Evolutionary conservation across 768 basidiomycete genomes (phyloP).

Genomic region (Pleurotus cornucopiae): DNA sequence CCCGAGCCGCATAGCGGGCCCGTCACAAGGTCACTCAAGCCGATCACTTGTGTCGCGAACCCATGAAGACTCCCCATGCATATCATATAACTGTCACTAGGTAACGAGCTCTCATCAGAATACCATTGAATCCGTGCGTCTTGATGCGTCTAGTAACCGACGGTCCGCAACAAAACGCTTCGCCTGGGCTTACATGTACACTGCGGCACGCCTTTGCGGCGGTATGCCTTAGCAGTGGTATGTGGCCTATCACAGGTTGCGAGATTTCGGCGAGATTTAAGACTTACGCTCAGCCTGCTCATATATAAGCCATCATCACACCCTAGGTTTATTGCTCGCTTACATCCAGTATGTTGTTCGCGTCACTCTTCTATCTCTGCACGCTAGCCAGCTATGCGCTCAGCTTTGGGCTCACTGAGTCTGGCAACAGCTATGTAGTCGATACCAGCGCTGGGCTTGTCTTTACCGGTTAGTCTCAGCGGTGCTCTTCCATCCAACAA

Average conservation of each 20-base stretch:
- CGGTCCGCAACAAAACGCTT: neutral
- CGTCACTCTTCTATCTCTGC: neutral
- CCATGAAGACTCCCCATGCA: too few species aligned
- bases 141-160: too few species aligned
- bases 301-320: neutral
- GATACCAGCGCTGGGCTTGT: constrained; percentile 27
- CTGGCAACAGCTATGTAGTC: constrained; percentile 25
- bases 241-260: neutral
- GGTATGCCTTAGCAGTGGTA: neutral
- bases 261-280: constrained; percentile 3
- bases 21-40: too few species aligned
- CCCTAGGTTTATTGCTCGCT: neutral
- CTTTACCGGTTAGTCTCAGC: constrained; percentile 25
- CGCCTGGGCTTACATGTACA: too few species aligned
- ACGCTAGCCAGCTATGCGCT: constrained; percentile 1
- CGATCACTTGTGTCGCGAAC: too few species aligned
- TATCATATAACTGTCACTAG: too few species aligned
- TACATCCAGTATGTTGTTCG: neutral
- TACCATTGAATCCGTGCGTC: too few species aligned
- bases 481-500: neutral
- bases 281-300: too few species aligned
- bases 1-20: neutral
- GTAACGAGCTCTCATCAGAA: too few species aligned
- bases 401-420: constrained; percentile 26
- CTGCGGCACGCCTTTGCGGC: neutral